Conservation (phyloP, 306 rosid genomes). For the Malus sieversii region DNA sequence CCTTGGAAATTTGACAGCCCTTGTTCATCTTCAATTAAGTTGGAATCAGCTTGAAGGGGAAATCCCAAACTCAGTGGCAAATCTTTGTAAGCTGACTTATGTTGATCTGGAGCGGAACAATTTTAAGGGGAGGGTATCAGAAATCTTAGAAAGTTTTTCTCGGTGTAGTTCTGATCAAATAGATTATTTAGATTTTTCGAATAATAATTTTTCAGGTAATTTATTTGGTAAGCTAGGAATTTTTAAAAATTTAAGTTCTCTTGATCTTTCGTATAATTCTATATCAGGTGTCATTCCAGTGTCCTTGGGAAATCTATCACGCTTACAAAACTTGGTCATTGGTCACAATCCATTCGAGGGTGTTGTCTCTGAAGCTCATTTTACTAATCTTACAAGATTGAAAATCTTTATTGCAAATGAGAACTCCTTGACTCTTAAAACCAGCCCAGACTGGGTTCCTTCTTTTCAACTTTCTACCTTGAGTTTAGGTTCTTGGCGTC, state of each 20-base stretch:
- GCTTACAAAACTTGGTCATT: not conserved
- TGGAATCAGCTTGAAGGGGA: no score
- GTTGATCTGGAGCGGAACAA: no score
- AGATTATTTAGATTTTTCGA: no score
- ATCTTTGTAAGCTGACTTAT: no score
- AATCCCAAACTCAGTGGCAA: no score
- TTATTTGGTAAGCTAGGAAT: slow-evolving; percentile 2
- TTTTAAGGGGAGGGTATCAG: not conserved
- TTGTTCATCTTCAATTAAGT: no score
- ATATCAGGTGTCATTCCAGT: not conserved
- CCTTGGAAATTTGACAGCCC: no score
- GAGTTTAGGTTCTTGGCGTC: slow-evolving; percentile 6
- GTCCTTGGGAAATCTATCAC: not conserved
- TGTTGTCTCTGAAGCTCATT: not conserved
- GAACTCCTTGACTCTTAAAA: no score
- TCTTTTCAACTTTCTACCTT: slow-evolving; percentile 9
- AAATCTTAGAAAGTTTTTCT: not conserved
- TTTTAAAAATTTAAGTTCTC: not conserved
- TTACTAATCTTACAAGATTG: not conserved
- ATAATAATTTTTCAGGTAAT: not conserved
- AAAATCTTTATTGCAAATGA: fast-evolving
- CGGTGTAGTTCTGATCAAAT: not conserved
- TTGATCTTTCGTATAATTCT: not conserved
- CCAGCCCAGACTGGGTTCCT: no score
- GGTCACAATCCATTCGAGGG: not conserved